Evolutionary conservation across 306 rosid species (phyloP).

Genomic region (Cucumis melo): DNA sequence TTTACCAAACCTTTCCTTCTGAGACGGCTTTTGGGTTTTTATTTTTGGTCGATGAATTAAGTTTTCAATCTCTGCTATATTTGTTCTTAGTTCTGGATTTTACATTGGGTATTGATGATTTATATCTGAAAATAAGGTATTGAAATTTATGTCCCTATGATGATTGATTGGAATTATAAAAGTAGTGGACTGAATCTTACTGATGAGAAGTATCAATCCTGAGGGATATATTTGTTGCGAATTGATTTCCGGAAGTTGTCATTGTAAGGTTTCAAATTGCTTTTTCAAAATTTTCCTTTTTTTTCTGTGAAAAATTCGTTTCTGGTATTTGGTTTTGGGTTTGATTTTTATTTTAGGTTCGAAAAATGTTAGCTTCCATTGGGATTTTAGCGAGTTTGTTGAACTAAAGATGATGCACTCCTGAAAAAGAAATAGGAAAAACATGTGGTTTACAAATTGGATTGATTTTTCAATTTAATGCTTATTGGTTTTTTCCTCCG

Average conservation of each 20-base stretch:
- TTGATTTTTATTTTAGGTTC: too few species aligned
- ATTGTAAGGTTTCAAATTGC: background rate
- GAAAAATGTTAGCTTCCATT: too few species aligned
- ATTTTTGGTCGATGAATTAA: background rate
- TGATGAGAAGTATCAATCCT: constrained; percentile 27
- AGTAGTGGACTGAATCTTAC: constrained; percentile 53
- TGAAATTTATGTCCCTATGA: constrained; percentile 19
- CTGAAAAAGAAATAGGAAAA: too few species aligned
- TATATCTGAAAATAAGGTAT: background rate
- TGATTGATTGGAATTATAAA: constrained; percentile 10
- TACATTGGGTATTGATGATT: background rate
- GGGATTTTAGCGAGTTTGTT: too few species aligned
- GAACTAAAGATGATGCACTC: too few species aligned
- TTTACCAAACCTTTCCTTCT: background rate
- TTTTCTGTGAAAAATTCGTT: too few species aligned
- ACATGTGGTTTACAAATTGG: too few species aligned
- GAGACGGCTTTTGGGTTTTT: background rate
- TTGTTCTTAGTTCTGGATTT: background rate
- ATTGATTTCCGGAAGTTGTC: too few species aligned
- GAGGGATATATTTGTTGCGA: constrained; percentile 28
- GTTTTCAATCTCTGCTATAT: background rate
- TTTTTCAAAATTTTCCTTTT: too few species aligned
- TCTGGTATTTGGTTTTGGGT: too few species aligned
- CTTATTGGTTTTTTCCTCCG: too few species aligned
- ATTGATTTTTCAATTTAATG: too few species aligned